Conservation (phyloP, 768 basidiomycete species). For the Tephrocybe sp. region DNA sequence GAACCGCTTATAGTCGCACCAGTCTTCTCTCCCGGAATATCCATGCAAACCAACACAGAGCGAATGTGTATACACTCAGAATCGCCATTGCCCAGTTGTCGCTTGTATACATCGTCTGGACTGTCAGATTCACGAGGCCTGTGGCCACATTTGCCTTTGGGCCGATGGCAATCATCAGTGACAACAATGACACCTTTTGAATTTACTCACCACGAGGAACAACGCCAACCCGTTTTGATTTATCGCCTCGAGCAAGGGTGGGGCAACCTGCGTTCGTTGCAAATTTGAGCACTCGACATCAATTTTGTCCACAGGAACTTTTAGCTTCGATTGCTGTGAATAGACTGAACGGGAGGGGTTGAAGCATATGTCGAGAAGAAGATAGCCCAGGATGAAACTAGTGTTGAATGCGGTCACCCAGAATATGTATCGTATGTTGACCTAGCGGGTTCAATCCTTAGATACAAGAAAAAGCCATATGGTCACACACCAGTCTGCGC, state of each 20-base stretch:
- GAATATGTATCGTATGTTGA: constrained; percentile 84
- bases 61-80: constrained; percentile 58
- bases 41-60: constrained; percentile 69
- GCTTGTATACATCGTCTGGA: constrained; percentile 79
- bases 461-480: neutral
- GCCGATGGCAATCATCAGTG: neutral
- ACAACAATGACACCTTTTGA: neutral
- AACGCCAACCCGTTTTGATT: constrained; percentile 78
- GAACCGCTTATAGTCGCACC: constrained; percentile 17
- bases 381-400: constrained; percentile 78
- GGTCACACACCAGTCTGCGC: constrained; percentile 41
- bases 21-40: constrained; percentile 21
- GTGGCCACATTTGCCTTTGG: constrained; percentile 84
- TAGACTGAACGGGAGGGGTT: constrained; percentile 42
- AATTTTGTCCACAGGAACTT: constrained; percentile 10
- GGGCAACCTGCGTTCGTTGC: constrained; percentile 8
- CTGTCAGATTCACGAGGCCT: constrained; percentile 77
- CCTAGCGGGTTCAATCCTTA: too few relatives aligned
- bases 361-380: constrained; percentile 72
- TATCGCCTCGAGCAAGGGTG: constrained; percentile 71
- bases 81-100: constrained; percentile 59
- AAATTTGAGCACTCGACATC: neutral
- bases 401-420: constrained; percentile 92
- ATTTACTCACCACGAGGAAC: constrained; percentile 73
- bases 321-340: constrained; percentile 31